Conservation (phyloP, 441 rosid species). For the Pelargonium fulgidum region DNA sequence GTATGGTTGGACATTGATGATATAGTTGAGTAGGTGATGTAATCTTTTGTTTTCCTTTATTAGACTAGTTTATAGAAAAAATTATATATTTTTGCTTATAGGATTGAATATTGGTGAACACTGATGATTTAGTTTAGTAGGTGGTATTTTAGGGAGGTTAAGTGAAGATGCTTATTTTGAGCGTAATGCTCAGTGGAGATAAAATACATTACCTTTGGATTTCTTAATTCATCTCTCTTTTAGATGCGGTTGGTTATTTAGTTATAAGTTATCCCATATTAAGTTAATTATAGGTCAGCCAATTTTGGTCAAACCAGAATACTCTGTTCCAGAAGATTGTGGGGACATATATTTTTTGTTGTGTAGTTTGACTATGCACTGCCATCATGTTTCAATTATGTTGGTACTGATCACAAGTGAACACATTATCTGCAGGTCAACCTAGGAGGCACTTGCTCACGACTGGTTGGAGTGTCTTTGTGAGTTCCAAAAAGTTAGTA, state of each 20-base stretch:
- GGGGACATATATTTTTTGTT: neutral
- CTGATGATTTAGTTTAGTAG: too few relatives aligned
- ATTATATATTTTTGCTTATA: too few relatives aligned
- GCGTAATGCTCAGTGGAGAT: neutral
- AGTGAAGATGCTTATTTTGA: too few relatives aligned
- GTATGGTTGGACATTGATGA: too few relatives aligned
- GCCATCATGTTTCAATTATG: neutral
- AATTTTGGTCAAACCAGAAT: neutral
- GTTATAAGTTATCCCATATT: neutral
- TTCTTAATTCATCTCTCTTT: neutral
- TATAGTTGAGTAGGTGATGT: too few relatives aligned
- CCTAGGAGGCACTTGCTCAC: slow-evolving; percentile 95
- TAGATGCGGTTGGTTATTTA: neutral
- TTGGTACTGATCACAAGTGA: neutral
- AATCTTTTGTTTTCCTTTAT: too few relatives aligned
- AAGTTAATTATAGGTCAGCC: neutral
- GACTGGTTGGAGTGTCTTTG: slow-evolving; percentile 98
- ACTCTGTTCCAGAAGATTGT: neutral
- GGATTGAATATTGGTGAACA: too few relatives aligned
- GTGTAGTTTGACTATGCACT: neutral
- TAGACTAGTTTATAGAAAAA: too few relatives aligned
- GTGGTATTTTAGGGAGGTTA: too few relatives aligned
- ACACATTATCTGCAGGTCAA: slow-evolving; percentile 44
- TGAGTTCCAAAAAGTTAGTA: slow-evolving; percentile 87
- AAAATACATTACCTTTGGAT: neutral